Percentiles rank a stretch among this genome's conserved stretches.
Conservation (phyloP, 805 yeast species). For the Kodamaea jinghongensis region DNA sequence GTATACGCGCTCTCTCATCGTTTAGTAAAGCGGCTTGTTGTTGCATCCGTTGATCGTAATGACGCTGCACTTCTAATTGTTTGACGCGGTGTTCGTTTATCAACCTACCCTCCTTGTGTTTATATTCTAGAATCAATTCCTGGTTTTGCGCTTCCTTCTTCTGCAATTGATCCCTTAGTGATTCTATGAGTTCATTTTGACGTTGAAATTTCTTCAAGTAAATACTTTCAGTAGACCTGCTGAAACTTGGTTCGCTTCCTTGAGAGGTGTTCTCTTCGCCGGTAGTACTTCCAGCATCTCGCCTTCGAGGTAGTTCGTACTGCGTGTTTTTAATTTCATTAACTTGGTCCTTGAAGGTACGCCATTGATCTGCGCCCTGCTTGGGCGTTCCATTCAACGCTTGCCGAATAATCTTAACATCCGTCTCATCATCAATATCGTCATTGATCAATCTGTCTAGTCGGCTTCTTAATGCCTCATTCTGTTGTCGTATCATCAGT, state of each 20-base stretch:
- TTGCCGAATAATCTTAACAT: conserved; percentile 2
- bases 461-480: conserved; percentile 8
- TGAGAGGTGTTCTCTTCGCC: no score
- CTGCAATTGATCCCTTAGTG: conserved; percentile 9
- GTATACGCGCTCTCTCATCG: conserved; percentile 3
- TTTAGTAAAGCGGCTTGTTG: neutral
- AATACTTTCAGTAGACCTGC: conserved; percentile 5
- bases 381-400: conserved; percentile 1
- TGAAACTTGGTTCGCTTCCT: neutral
- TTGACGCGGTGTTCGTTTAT: neutral
- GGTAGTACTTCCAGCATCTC: neutral
- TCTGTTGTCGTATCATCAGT: conserved; percentile 8
- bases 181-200: conserved; percentile 13
- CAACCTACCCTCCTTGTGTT: neutral
- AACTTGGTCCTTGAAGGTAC: conserved; percentile 22
- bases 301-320: conserved; percentile 17
- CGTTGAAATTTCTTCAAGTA: conserved; percentile 12
- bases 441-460: conserved; percentile 8
- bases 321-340: conserved; percentile 19
- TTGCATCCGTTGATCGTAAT: neutral
- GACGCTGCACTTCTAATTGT: neutral
- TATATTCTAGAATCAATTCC: conserved; percentile 4
- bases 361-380: conserved; percentile 10
- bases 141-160: conserved; percentile 4
- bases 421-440: conserved; percentile 10